phyloP scores from a whole-genome alignment of 305 asterid genomes.

The Fraxinus dipetala region DNA sequence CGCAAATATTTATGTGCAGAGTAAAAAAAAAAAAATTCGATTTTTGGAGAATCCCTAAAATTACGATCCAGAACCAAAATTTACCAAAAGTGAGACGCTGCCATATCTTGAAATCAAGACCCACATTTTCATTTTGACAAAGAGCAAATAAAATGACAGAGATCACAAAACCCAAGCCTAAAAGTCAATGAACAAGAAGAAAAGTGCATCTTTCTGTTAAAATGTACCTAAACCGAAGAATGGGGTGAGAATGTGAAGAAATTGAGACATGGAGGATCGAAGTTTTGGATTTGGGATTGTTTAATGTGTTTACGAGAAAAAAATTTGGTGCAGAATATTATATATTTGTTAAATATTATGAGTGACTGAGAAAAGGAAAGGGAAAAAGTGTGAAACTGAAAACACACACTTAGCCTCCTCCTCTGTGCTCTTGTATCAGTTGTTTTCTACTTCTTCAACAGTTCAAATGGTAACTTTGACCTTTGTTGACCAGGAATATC shows the following conservation, averaged over 20 bases:
- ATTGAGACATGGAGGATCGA: conserved; percentile 30
- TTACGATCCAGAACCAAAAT: conserved; percentile 27
- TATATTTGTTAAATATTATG: conserved; percentile 24
- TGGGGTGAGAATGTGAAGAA: conserved; percentile 20
- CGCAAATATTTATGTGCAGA: conserved; percentile 1
- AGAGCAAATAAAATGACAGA: conserved; percentile 23
- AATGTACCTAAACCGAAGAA: conserved; percentile 34
- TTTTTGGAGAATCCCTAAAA: conserved; percentile 22
- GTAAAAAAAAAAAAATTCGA: conserved; percentile 20
- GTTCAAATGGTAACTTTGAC: background rate
- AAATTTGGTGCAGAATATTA: background rate
- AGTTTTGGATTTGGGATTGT: background rate
- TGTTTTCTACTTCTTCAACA: background rate
- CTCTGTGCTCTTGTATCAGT: conserved; percentile 26
- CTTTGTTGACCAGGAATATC: background rate
- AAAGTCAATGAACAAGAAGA: background rate
- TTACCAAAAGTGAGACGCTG: background rate
- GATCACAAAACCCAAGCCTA: conserved; percentile 26
- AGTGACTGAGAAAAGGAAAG: conserved; percentile 16
- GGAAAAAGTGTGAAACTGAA: conserved; percentile 22
- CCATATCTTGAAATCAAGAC: conserved; percentile 15
- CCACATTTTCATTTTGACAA: conserved; percentile 31
- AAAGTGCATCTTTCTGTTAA: background rate
- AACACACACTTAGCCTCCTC: conserved; percentile 42
- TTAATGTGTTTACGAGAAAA: conserved; percentile 7